A percentile compares a stretch with the other conserved stretches of the same genome.
phyloP scores from a whole-genome alignment of 305 asterid genomes.

The Solanum aculeatissimum region DNA sequence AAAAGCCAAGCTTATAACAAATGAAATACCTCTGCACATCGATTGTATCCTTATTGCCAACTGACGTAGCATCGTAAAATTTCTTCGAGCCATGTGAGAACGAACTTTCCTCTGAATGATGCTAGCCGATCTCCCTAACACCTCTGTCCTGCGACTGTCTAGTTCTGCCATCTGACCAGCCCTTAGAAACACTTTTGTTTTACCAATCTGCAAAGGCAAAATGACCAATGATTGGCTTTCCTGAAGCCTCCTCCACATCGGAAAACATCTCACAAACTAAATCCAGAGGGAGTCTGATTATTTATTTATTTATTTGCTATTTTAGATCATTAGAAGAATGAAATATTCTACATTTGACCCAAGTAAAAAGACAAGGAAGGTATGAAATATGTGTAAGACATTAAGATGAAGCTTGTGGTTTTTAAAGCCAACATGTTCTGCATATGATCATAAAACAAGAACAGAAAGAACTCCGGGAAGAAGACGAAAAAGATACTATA shows the following conservation, averaged over 20 bases:
- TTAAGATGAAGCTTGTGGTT: neutral
- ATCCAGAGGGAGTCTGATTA: neutral
- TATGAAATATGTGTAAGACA: neutral
- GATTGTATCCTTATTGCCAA: slow-evolving; percentile 58
- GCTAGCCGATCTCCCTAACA: slow-evolving; percentile 82
- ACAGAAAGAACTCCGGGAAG: neutral
- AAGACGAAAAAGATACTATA: neutral
- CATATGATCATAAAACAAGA: neutral
- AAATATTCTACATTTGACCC: neutral
- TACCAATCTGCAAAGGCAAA: slow-evolving; percentile 54
- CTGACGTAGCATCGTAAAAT: slow-evolving; percentile 41
- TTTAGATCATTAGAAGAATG: neutral
- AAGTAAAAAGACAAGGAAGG: neutral
- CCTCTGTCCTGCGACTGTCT: slow-evolving; percentile 77
- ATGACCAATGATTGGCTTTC: neutral
- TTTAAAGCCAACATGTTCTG: neutral
- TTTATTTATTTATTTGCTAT: neutral
- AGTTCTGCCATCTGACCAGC: slow-evolving; percentile 98
- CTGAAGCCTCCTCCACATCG: neutral
- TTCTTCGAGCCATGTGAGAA: slow-evolving; percentile 57
- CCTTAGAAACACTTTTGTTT: slow-evolving; percentile 82
- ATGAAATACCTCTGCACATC: slow-evolving; percentile 67
- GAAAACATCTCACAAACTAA: neutral
- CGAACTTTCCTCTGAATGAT: slow-evolving; percentile 80
- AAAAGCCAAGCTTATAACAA: slow-evolving; percentile 1